These are phyloP conservation scores for Aspergillus jensenii DNA, from an alignment of 2,329 filamentous ascomycete species.

Conservation along the genomic window DNA sequence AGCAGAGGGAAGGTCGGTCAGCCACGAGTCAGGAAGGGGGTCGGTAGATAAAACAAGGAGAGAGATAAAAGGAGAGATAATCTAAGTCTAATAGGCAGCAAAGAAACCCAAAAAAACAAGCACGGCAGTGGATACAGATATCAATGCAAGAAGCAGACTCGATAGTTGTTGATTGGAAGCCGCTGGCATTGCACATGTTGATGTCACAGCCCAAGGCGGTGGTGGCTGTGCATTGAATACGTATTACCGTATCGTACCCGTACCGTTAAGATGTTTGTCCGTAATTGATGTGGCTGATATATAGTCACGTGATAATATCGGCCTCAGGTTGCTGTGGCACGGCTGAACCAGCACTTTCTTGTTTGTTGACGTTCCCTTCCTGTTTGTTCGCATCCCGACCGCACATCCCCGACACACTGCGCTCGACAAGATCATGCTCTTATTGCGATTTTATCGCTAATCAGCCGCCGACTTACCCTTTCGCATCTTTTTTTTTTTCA, in stretches of 20 bases:
- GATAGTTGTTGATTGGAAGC: constrained; percentile 6
- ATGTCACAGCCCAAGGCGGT: constrained; percentile 4
- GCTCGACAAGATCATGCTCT: constrained; percentile 1
- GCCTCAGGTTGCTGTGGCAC: constrained; percentile 19
- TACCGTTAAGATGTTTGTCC: not conserved
- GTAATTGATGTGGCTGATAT: not conserved
- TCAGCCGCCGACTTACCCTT: not conserved
- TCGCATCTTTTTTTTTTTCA: not conserved
- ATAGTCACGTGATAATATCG: constrained; percentile 11
- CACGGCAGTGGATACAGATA: not conserved
- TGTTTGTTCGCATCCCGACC: not conserved
- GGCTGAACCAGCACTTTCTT: constrained; percentile 40
- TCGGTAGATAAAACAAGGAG: constrained; percentile 1
- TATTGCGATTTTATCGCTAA: not conserved
- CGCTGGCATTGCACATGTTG: not conserved
- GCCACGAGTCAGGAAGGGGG: not conserved
- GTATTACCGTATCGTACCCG: no score
- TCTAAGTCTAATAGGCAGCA: constrained; percentile 5
- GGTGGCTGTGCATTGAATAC: constrained; percentile 1
- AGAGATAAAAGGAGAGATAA: not conserved
- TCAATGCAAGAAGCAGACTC: not conserved
- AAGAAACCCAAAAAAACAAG: constrained; percentile 1
- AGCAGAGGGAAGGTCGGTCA: not conserved
- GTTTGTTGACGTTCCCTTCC: constrained; percentile 24
- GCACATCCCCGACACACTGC: constrained; percentile 6